Conservation (phyloP, 345 rosid species). For the Acer negundo region DNA sequence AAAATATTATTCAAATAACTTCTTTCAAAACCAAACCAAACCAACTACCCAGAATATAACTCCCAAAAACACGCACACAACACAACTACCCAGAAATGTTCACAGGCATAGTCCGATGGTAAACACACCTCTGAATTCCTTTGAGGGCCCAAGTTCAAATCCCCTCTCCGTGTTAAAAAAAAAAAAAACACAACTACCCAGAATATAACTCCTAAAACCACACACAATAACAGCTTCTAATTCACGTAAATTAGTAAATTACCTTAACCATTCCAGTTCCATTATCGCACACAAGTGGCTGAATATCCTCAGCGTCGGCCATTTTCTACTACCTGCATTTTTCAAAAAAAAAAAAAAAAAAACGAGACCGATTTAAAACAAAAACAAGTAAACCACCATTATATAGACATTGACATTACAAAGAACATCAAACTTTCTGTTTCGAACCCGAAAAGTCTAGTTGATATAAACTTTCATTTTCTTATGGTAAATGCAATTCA, state of each 20-base stretch:
- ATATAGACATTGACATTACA: neutral
- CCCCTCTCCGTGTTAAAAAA: no score
- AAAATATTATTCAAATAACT: no score
- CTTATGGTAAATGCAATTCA: no score
- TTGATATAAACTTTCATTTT: no score
- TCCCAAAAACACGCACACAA: neutral
- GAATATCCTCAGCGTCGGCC: conserved; percentile 67
- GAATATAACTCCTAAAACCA: no score
- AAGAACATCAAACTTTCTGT: neutral
- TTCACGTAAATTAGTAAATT: neutral
- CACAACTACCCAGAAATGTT: no score
- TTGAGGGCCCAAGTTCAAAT: no score
- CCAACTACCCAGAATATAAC: neutral
- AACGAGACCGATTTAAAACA: neutral
- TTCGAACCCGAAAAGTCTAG: no score
- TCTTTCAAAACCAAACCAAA: neutral
- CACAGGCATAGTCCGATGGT: no score
- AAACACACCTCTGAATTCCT: no score
- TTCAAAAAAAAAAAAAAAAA: neutral
- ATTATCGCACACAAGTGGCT: conserved; percentile 77
- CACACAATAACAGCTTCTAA: no score
- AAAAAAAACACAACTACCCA: no score
- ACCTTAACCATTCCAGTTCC: conserved; percentile 95
- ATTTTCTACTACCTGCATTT: conserved; percentile 47
- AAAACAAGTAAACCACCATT: neutral